These are phyloP conservation scores for Podospora pseudopauciseta DNA, from an alignment of 495 filamentous ascomycete genomes.

Conservation along the genomic window DNA sequence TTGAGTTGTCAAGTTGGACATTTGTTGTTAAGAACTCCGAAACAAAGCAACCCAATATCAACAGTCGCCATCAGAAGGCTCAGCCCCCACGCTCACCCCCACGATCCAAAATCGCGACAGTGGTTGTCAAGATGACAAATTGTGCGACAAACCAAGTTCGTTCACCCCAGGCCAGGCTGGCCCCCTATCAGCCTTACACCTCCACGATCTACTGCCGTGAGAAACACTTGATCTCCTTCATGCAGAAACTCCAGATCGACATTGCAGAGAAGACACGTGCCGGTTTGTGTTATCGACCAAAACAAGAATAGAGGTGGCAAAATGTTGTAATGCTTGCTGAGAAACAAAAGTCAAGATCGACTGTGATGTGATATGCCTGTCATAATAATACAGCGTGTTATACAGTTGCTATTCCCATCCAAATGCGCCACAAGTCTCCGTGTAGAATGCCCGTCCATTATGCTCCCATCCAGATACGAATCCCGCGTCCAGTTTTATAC, in stretches of 20 bases:
- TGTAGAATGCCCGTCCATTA: neutral
- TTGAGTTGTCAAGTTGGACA: no score
- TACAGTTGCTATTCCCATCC: neutral
- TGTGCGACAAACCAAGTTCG: neutral
- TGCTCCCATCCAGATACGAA: neutral
- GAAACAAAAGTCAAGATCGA: neutral
- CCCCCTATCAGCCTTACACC: neutral
- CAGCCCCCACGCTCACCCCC: neutral
- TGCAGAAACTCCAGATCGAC: constrained; percentile 3
- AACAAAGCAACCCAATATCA: neutral
- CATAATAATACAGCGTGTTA: neutral
- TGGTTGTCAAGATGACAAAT: neutral
- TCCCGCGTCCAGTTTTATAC: neutral
- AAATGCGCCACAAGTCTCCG: neutral
- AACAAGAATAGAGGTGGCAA: neutral
- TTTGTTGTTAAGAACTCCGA: no score
- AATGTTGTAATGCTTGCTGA: neutral
- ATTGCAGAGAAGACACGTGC: neutral
- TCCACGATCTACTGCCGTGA: neutral
- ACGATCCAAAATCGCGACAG: neutral
- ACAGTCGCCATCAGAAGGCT: neutral
- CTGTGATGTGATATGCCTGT: neutral
- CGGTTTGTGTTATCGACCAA: neutral
- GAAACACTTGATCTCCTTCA: neutral
- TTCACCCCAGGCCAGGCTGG: neutral